These are phyloP conservation scores for Penicillium manginii DNA, from an alignment of 495 filamentous ascomycete species.

Conservation along the genomic window DNA sequence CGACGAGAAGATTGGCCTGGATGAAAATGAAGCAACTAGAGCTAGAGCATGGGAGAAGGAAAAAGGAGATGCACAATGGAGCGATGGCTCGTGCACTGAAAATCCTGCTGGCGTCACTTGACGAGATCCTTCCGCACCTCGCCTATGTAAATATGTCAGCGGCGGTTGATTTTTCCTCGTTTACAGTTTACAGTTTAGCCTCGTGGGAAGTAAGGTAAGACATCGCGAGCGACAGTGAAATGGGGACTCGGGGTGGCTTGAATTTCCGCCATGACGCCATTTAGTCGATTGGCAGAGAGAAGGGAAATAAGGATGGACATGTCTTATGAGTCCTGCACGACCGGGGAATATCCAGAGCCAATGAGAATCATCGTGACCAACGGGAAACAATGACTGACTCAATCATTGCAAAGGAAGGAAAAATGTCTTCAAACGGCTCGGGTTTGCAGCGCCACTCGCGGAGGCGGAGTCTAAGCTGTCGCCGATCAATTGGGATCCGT, in stretches of 20 bases:
- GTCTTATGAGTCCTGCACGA: conserved; percentile 5
- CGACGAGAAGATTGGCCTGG: neutral
- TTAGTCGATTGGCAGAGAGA: neutral
- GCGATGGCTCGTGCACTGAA: neutral
- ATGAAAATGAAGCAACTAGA: neutral
- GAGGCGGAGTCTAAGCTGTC: conserved; percentile 4
- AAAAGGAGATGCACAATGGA: neutral
- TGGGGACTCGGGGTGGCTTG: neutral
- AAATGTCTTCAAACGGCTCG: neutral
- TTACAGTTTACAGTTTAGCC: neutral
- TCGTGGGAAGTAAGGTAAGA: neutral
- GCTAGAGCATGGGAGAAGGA: neutral
- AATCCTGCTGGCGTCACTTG: neutral
- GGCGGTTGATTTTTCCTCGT: neutral
- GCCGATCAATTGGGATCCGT: conserved; percentile 2
- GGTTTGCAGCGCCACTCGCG: neutral
- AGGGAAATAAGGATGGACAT: conserved; percentile 18
- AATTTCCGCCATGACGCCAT: conserved; percentile 11
- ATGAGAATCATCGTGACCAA: neutral
- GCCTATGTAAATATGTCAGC: neutral
- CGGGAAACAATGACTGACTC: neutral
- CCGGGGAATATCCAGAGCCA: conserved; percentile 12
- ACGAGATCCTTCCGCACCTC: neutral
- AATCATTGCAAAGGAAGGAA: neutral
- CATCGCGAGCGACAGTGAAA: neutral